Base-by-base conservation (phyloP, 78 protist species). In the Pigoraptor vietnamica region DNA sequence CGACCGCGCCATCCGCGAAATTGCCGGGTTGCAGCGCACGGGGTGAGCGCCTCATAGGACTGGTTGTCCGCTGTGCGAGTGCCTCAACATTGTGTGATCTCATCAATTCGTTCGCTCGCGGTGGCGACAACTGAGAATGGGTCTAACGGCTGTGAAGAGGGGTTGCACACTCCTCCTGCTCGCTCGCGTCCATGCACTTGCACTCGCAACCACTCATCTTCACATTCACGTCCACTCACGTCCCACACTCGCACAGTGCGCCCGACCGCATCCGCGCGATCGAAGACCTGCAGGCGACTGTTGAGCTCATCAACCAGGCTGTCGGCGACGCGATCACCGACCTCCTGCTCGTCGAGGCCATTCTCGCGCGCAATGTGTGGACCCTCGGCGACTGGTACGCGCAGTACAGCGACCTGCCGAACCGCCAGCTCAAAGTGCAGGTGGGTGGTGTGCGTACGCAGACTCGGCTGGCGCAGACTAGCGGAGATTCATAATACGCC, bases 251-350 rank as follows among this genome's bases (percentile, higher is more conserved):
- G 40, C 24, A 37, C 56, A 14, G 14, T 39, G 14, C 19, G 10
- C 19, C 24, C 81, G 2, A 2, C 36, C 1, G 39, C 38, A 1
- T 0, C 2, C 88, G 25, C 23, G 88, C 88, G 1, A 10, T 21
- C 2, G 34, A 83, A 37, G 81, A 39, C 39, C 89, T 91, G 35
- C 89, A 0, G 32, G 34, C 2, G 35, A 24, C 67, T 23, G 25
- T 90, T 2, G 84, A 83, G 29, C 39, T 90, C 34, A 90, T 90
- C 38, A 93, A 40, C 92, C 95, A 86, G 94, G 67, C 94, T 1
- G 94, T 95, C 19, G 98, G 96, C 39, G 95, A 92, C 37, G 98
- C 97, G 2, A 0, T 96, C 40, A 39, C 93, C n/a, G 98, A 95
- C 82, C 0, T 93, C 32, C 93, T 96, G n/a, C 1, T 89, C 35